These are phyloP conservation scores for Wickerhamomyces rabaulensis DNA, from an alignment of 805 yeast species.

Conservation along the genomic window DNA sequence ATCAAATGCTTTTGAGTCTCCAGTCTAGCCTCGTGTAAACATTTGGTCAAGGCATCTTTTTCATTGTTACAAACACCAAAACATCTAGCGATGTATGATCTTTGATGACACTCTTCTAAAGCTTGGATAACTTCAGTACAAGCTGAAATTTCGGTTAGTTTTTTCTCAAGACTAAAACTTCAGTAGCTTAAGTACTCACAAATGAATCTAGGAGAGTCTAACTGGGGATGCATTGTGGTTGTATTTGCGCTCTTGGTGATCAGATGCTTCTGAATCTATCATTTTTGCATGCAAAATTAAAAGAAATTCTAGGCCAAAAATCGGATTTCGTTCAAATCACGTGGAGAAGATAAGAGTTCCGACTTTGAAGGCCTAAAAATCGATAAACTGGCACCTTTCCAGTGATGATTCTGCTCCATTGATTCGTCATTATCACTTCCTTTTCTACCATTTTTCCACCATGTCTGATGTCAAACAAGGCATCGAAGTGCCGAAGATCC, in stretches of 20 bases:
- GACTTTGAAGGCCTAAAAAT: too few species aligned
- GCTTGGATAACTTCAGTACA: conserved; percentile 84
- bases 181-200: conserved; percentile 25
- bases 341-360: too few species aligned
- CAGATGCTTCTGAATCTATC: background rate
- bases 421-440: background rate
- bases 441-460: too few species aligned
- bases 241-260: too few species aligned
- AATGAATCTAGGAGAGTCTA: conserved; percentile 43
- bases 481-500: conserved; percentile 10
- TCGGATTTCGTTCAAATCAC: too few species aligned
- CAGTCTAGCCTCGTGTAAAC: conserved; percentile 74
- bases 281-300: too few species aligned
- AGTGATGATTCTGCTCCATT: too few species aligned
- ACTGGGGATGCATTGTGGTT: conserved; percentile 46
- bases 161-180: background rate
- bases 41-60: conserved; percentile 71
- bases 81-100: conserved; percentile 60
- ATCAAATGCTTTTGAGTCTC: conserved; percentile 52
- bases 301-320: too few species aligned
- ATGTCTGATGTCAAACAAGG: conserved; percentile 8
- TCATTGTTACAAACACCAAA: conserved; percentile 82
- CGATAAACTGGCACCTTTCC: too few species aligned
- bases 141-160: conserved; percentile 29
- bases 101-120: conserved; percentile 80